Percentiles rank a stretch among this genome's conserved stretches.
Evolutionary conservation across 2,329 filamentous ascomycete species (phyloP).

Genomic region (Uncinocarpus reesii): DNA sequence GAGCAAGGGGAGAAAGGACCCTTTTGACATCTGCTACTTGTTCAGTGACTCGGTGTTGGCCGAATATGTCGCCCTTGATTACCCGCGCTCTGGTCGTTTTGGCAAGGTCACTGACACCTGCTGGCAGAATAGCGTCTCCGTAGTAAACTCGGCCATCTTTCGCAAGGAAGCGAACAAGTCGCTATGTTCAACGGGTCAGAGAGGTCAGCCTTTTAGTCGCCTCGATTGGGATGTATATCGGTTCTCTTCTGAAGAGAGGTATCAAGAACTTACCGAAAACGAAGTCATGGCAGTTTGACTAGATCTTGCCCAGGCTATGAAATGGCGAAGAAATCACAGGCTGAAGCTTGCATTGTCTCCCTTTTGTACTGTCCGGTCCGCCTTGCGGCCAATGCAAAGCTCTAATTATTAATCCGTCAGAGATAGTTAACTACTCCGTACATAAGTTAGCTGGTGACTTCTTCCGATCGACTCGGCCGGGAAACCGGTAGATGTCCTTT

Average conservation of each 20-base stretch:
- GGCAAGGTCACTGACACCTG: conserved; percentile 50
- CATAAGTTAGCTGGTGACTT: too few relatives aligned
- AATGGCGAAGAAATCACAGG: too few relatives aligned
- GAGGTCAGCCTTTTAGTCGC: neutral
- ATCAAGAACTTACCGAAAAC: conserved; percentile 4
- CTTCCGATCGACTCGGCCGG: conserved; percentile 4
- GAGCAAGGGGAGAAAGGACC: conserved; percentile 55
- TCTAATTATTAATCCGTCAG: neutral
- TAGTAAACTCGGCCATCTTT: conserved; percentile 61
- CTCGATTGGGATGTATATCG: too few relatives aligned
- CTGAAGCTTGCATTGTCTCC: too few relatives aligned
- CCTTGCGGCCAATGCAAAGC: too few relatives aligned
- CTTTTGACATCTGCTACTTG: conserved; percentile 43
- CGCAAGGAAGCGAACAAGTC: conserved; percentile 63
- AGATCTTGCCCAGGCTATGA: neutral
- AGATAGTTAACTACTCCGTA: neutral
- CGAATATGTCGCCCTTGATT: conserved; percentile 57
- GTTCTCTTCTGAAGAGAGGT: neutral
- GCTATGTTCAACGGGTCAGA: conserved; percentile 35
- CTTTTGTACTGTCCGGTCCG: too few relatives aligned
- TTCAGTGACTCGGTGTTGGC: conserved; percentile 53
- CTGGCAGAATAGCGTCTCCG: conserved; percentile 61
- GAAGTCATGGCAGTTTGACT: neutral
- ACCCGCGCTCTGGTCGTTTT: conserved; percentile 52
- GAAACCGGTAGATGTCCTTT: conserved; percentile 5